Evolutionary conservation across 2,329 filamentous ascomycete genomes (phyloP).

Genomic region (Coniella vitis): DNA sequence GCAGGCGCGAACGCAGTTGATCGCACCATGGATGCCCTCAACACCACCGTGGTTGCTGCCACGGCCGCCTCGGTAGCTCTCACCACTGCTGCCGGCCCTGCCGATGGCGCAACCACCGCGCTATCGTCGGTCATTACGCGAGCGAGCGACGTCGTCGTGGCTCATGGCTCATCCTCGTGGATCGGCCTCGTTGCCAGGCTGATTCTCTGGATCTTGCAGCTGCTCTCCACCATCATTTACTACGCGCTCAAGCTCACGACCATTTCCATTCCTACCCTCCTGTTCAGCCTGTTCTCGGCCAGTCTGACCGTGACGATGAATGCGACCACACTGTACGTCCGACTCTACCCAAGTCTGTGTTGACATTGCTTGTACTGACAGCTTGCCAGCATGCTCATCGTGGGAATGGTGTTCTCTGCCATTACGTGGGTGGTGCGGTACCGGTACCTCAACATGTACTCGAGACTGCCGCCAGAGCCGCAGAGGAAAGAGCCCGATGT

Average conservation of each 20-base stretch:
- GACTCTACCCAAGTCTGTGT: slow-evolving; percentile 23
- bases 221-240: slow-evolving; percentile 57
- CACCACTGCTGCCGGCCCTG: slow-evolving; percentile 12
- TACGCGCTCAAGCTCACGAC: slow-evolving; percentile 80
- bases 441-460: slow-evolving; percentile 95
- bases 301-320: slow-evolving; percentile 98
- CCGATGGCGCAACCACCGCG: slow-evolving; percentile 25
- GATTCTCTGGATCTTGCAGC: slow-evolving; percentile 47
- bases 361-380: slow-evolving; percentile 17
- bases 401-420: slow-evolving; percentile 71
- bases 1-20: neutral
- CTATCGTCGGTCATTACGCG: slow-evolving; percentile 33
- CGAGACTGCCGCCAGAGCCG: slow-evolving; percentile 84
- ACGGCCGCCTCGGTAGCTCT: slow-evolving; percentile 5
- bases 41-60: slow-evolving; percentile 6
- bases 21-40: slow-evolving; percentile 13
- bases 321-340: slow-evolving; percentile 75
- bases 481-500: slow-evolving; percentile 94
- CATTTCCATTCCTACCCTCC: slow-evolving; percentile 79
- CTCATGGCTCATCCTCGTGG: slow-evolving; percentile 44
- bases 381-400: slow-evolving; percentile 60
- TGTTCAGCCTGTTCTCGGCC: slow-evolving; percentile 85
- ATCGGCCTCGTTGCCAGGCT: slow-evolving; percentile 50
- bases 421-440: slow-evolving; percentile 93
- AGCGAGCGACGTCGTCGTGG: slow-evolving; percentile 29